Evolutionary conservation across 148 eudicot species (phyloP), one percentile per base, ranked within the genome.

Genomic region (Fagopyrum tataricum): DNA sequence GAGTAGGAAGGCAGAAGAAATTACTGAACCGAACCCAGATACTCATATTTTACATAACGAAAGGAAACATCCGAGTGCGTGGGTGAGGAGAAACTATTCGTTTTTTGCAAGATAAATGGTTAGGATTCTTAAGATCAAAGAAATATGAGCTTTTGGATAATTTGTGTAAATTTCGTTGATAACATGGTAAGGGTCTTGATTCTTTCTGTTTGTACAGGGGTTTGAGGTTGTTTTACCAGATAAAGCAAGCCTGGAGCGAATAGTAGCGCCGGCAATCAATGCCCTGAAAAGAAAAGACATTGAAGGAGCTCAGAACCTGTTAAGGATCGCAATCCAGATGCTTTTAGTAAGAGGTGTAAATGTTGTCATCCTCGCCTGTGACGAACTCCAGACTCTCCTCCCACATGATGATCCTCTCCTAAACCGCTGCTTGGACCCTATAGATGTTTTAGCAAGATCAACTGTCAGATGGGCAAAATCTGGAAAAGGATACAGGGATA

Each of bases 191-290:
- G 14, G 18, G 26, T 64, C 8, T 15, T 15, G 10, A 4, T 15
- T 8, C 69, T 64, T 64, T 14, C 4, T 37, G 69, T 67, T n/a
- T 66, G 48, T 72, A 23, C 79, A 89, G 93, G 93, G 90, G 1
- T 85, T 87, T 75, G 89, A 85, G 80, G 90, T 82, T 41, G 89
- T 82, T 5, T 21, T 85, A 14, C 93, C 85, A 4, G 93, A 89
- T 73, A 81, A 73, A 76, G 84, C 82, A 82, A 87, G 87, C 10
- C 77, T 84, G 80, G 93, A 89, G 79, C 80, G 82, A 44, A 74
- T 75, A 10, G 43, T 87, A 67, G 76, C 72, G 12, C 91, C 93
- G 11, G 91, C 89, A 44, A 76, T 84, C 1, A 82, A 76, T 46
- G 84, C 90, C 17, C 70, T 86, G 80, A 72, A 78, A 51, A 77